Evolutionary conservation across 805 yeast genomes (phyloP), one percentile per base, ranked within the genome.

Genomic region (Candida xyloterini): DNA sequence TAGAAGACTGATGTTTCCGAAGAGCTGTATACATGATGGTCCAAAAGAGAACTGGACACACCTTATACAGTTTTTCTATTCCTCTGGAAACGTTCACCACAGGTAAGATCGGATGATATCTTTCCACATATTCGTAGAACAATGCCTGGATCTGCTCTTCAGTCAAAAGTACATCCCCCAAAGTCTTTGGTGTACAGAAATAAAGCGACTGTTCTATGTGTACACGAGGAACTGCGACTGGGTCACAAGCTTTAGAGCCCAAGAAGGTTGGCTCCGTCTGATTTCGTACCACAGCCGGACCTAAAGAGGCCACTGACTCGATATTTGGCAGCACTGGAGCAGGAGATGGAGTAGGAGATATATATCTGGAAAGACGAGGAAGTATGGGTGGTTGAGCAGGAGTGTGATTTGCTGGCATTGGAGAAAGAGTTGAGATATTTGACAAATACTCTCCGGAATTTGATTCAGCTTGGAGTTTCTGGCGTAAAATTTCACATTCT

Each of bases 21-120:
- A 89, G 65, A 0, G 95, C 86, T 1, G 88, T 84, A 28, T 88
- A 77, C 78, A 90, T 81, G 11, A 91, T 81, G 0, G 91, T 90
- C 99, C 99, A 91, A 56, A 91, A 91, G 14, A 91, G 66, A 3
- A 91, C 82, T 0, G 97, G 96, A 42, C 96, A 88, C 13, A 85
- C 68, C 42, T 78, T 63, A 59, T 84, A 86, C 7, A 90, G 73
- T 33, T 79, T 67, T 51, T 89, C 97, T 1, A 95, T 93, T 8
- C 96, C 96, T 45, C 75, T 76, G 6, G 68, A 48, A 2, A 91
- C 74, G 56, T 91, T 95, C 2, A 91, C 93, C 1, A 91, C 84
- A 0, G 98, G 98, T 33, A 93, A 58, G 35, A 84, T 79, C 1
- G 87, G 84, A 60, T 91, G 97, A 56, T 93, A 91, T 44, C 77